Percentiles rank a stretch among this genome's conserved stretches.
Evolutionary conservation across 495 filamentous ascomycete genomes (phyloP).

Genomic region (Aspergillus funiculosus): DNA sequence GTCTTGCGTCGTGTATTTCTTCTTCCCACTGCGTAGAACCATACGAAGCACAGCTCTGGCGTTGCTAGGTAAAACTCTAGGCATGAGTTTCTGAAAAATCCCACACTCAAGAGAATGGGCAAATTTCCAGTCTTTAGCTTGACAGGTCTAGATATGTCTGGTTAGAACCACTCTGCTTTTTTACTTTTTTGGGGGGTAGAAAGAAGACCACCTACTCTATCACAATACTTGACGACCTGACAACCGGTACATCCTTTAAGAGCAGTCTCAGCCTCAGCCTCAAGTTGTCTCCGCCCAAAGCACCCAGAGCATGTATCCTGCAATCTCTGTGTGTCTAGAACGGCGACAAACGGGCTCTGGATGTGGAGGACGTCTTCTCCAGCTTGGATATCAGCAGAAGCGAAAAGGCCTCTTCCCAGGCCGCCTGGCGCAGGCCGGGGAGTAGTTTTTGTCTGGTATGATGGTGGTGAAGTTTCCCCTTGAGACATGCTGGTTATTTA

Average conservation of each 20-base stretch:
- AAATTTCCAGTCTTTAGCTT: slow-evolving; percentile 54
- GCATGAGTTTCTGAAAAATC: slow-evolving; percentile 42
- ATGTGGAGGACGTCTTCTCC: slow-evolving; percentile 37
- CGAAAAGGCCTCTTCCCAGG: slow-evolving; percentile 41
- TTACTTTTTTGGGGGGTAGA: slow-evolving; percentile 1
- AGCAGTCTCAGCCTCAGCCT: slow-evolving; percentile 12
- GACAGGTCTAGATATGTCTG: slow-evolving; percentile 47
- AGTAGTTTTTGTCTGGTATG: slow-evolving; percentile 26
- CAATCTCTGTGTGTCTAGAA: slow-evolving; percentile 38
- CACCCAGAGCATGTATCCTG: slow-evolving; percentile 43
- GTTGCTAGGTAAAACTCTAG: slow-evolving; percentile 49
- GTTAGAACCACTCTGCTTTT: slow-evolving; percentile 7
- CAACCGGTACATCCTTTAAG: slow-evolving; percentile 58
- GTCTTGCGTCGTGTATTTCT: slow-evolving; percentile 31
- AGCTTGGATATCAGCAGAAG: slow-evolving; percentile 29
- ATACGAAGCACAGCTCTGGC: slow-evolving; percentile 52
- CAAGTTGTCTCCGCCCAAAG: slow-evolving; percentile 31
- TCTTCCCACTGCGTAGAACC: slow-evolving; percentile 36
- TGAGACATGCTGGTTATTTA: slow-evolving; percentile 25
- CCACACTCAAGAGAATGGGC: slow-evolving; percentile 57
- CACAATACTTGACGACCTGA: slow-evolving; percentile 58
- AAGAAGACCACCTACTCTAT: slow-evolving; percentile 44
- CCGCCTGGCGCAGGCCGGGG: slow-evolving; percentile 26
- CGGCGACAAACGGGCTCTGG: slow-evolving; percentile 36
- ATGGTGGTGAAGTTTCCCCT: slow-evolving; percentile 17